phyloP scores from a whole-genome alignment of 2,329 filamentous ascomycete genomes.

The Ophiostoma piceae region DNA sequence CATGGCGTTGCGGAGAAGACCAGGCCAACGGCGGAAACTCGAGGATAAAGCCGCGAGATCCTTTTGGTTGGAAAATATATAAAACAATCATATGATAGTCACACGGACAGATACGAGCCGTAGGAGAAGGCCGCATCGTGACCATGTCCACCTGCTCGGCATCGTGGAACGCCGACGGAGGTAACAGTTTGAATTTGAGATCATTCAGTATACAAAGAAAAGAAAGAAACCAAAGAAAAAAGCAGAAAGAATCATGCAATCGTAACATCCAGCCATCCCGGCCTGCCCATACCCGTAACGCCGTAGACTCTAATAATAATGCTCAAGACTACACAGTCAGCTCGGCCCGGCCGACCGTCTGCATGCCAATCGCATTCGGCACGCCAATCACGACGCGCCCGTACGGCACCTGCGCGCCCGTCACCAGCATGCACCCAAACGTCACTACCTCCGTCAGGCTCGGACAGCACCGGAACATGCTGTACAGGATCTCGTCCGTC shows the following conservation, averaged over 20 bases:
- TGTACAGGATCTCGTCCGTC: slow-evolving; percentile 58
- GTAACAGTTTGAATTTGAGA: not conserved
- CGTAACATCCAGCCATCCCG: not conserved
- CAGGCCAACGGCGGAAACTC: too few relatives aligned
- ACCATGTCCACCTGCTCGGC: not conserved
- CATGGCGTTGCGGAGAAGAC: too few relatives aligned
- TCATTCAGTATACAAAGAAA: not conserved
- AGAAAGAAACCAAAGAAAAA: too few relatives aligned
- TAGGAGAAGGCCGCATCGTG: not conserved
- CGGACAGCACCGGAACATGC: slow-evolving; percentile 60
- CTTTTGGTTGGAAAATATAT: too few relatives aligned
- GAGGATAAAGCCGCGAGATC: not conserved
- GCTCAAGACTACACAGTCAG: slow-evolving; percentile 19
- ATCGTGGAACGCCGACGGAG: not conserved
- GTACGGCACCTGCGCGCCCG: slow-evolving; percentile 47
- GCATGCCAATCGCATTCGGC: slow-evolving; percentile 55
- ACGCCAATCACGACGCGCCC: slow-evolving; percentile 54
- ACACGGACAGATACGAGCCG: not conserved
- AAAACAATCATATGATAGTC: too few relatives aligned
- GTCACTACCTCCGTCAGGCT: slow-evolving; percentile 55
- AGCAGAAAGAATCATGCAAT: not conserved
- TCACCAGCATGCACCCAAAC: slow-evolving; percentile 62
- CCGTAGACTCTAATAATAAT: too few relatives aligned
- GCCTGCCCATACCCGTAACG: not conserved
- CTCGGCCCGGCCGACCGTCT: slow-evolving; percentile 45